phyloP scores from a whole-genome alignment of 2,329 filamentous ascomycete species.

The Aspergillus sp. region DNA sequence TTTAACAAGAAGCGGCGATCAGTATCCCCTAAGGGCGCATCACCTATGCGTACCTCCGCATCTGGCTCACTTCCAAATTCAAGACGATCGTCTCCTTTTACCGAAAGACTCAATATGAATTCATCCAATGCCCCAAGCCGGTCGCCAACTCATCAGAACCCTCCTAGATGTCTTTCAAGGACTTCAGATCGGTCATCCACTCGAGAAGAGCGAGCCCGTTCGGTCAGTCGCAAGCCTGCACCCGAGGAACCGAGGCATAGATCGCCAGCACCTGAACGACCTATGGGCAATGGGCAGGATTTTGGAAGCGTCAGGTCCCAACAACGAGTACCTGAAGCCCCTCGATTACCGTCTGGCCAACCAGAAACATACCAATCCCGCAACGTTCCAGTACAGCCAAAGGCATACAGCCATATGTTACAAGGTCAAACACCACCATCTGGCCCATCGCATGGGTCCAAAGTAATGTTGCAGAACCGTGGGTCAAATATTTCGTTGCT shows the following conservation, averaged over 20 bases:
- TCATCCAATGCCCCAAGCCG: conserved; percentile 36
- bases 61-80: conserved; percentile 60
- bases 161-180: conserved; percentile 26
- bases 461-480: conserved; percentile 40
- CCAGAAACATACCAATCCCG: conserved; percentile 23
- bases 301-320: conserved; percentile 12
- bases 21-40: conserved; percentile 48
- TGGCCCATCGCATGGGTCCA: conserved; percentile 42
- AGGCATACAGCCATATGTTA: conserved; percentile 24
- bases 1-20: conserved; percentile 54
- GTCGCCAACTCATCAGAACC: conserved; percentile 28
- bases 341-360: conserved; percentile 12
- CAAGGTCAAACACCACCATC: conserved; percentile 36
- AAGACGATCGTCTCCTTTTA: conserved; percentile 62
- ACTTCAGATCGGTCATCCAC: conserved; percentile 15
- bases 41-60: conserved; percentile 54
- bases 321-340: conserved; percentile 11
- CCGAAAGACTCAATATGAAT: conserved; percentile 52
- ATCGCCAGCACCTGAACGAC: conserved; percentile 23
- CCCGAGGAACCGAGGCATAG: conserved; percentile 17
- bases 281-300: conserved; percentile 13
- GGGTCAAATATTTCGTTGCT: conserved; percentile 44
- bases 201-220: conserved; percentile 14
- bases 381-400: conserved; percentile 36
- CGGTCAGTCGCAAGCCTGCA: conserved; percentile 13